phyloP scores from a whole-genome alignment of 495 filamentous ascomycete genomes.

The Penicillium salamii region DNA sequence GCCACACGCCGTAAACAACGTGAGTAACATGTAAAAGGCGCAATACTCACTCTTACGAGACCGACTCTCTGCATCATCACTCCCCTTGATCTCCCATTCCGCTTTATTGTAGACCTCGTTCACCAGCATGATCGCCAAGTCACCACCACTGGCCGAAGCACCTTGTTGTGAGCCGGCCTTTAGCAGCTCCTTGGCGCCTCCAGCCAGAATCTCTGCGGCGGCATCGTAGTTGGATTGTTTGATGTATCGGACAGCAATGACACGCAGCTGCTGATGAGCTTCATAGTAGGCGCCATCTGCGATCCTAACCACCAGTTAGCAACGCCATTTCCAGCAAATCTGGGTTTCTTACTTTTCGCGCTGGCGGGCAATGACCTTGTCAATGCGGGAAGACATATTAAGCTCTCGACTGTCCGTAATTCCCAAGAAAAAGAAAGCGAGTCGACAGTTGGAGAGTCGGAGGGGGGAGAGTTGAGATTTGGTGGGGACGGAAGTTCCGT shows the following conservation, averaged over 20 bases:
- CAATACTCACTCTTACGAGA: constrained; percentile 44
- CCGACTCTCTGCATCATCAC: constrained; percentile 40
- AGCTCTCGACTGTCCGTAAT: neutral
- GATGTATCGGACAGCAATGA: constrained; percentile 87
- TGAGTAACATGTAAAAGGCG: neutral
- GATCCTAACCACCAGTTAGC: constrained; percentile 56
- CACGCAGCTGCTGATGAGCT: constrained; percentile 94
- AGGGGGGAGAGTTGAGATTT: constrained; percentile 15
- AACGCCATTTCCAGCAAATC: neutral
- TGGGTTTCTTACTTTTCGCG: constrained; percentile 56
- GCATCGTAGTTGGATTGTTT: constrained; percentile 79
- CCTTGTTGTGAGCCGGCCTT: constrained; percentile 78
- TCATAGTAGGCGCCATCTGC: constrained; percentile 92
- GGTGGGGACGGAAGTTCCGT: constrained; percentile 21
- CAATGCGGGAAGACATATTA: constrained; percentile 61
- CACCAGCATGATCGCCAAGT: constrained; percentile 79
- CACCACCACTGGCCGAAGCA: constrained; percentile 76
- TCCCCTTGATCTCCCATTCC: constrained; percentile 67
- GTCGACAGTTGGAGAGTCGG: no score
- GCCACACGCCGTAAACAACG: neutral
- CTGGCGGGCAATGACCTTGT: constrained; percentile 70
- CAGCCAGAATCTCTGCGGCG: constrained; percentile 81
- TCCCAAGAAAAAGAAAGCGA: neutral
- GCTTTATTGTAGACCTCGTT: constrained; percentile 86
- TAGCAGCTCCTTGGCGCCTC: constrained; percentile 78